Evolutionary conservation across 169 alveolate genomes (phyloP).

Genomic region (Ichthyophthirius multifiliis): DNA sequence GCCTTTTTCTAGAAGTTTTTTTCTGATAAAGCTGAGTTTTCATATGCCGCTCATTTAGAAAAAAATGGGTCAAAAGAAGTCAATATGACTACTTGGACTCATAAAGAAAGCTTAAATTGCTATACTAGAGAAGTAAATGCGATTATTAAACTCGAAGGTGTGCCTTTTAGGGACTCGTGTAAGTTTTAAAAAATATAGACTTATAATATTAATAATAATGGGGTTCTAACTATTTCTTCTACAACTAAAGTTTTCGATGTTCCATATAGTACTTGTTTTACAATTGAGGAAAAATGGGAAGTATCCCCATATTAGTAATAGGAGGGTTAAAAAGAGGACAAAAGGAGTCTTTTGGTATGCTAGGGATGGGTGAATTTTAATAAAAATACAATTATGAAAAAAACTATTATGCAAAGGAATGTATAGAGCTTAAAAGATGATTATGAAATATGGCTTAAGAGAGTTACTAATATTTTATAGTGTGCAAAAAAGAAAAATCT

Average conservation of each 20-base stretch:
- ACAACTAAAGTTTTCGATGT: slow-evolving; percentile 40
- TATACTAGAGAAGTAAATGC: slow-evolving; percentile 28
- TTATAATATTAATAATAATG: neutral
- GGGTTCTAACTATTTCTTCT: neutral
- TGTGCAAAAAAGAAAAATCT: too few relatives aligned
- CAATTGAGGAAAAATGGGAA: slow-evolving; percentile 40
- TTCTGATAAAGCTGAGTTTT: slow-evolving; percentile 29
- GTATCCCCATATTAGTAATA: too few relatives aligned
- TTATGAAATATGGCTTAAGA: slow-evolving; percentile 29
- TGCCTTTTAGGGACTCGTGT: slow-evolving; percentile 37
- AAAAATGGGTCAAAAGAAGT: slow-evolving; percentile 16
- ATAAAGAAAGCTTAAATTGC: neutral
- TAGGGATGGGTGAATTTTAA: slow-evolving; percentile 25
- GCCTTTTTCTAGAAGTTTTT: slow-evolving; percentile 21
- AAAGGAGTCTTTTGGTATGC: slow-evolving; percentile 8
- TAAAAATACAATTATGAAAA: slow-evolving; percentile 35
- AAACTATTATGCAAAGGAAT: slow-evolving; percentile 16
- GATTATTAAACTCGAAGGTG: slow-evolving; percentile 20
- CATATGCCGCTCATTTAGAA: slow-evolving; percentile 4
- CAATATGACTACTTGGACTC: slow-evolving; percentile 9
- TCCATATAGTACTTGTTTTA: slow-evolving; percentile 29
- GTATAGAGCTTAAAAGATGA: slow-evolving; percentile 24
- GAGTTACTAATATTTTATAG: slow-evolving; percentile 6
- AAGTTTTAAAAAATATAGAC: slow-evolving; percentile 30
- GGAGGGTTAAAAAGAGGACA: slow-evolving; percentile 16